Evolutionary conservation across 2,329 filamentous ascomycete genomes (phyloP).

Genomic region (Epichloe amarillans): DNA sequence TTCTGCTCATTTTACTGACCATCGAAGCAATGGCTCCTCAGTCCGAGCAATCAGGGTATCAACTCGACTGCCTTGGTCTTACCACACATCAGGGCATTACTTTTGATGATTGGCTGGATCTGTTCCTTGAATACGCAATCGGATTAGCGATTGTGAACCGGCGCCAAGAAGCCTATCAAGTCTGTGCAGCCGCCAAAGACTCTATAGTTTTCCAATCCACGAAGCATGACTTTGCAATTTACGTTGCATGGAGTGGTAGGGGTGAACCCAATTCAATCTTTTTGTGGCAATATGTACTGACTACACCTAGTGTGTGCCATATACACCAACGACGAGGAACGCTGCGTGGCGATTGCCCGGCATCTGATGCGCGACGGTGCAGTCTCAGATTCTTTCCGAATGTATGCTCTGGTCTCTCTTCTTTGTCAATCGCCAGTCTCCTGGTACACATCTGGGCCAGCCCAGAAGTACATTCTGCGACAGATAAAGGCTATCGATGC

Average conservation of each 20-base stretch:
- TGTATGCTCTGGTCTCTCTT: conserved; percentile 68
- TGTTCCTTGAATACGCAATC: conserved; percentile 81
- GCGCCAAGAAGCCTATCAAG: conserved; percentile 60
- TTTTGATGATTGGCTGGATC: conserved; percentile 75
- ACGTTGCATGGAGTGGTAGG: conserved; percentile 64
- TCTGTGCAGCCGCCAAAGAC: conserved; percentile 64
- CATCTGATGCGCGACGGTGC: conserved; percentile 76
- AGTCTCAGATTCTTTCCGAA: conserved; percentile 70
- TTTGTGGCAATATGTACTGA: neutral
- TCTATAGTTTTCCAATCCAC: conserved; percentile 72
- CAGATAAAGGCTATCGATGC: conserved; percentile 84
- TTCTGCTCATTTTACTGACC: neutral
- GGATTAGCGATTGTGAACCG: conserved; percentile 56
- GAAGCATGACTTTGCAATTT: conserved; percentile 55
- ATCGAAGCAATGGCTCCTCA: conserved; percentile 7
- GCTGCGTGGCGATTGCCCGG: conserved; percentile 57
- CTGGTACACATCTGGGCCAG: conserved; percentile 68
- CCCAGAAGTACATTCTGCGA: conserved; percentile 81
- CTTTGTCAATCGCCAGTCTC: conserved; percentile 59
- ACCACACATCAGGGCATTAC: conserved; percentile 57
- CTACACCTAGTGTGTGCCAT: conserved; percentile 59
- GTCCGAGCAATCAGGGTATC: conserved; percentile 3
- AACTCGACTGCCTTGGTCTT: neutral
- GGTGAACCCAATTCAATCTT: conserved; percentile 11
- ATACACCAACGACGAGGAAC: conserved; percentile 64